Percentiles rank a stretch among this genome's conserved stretches.
These are phyloP conservation scores for Aureobasidium sp. DNA, from an alignment of 2,329 filamentous ascomycete species.

Conservation along the genomic window DNA sequence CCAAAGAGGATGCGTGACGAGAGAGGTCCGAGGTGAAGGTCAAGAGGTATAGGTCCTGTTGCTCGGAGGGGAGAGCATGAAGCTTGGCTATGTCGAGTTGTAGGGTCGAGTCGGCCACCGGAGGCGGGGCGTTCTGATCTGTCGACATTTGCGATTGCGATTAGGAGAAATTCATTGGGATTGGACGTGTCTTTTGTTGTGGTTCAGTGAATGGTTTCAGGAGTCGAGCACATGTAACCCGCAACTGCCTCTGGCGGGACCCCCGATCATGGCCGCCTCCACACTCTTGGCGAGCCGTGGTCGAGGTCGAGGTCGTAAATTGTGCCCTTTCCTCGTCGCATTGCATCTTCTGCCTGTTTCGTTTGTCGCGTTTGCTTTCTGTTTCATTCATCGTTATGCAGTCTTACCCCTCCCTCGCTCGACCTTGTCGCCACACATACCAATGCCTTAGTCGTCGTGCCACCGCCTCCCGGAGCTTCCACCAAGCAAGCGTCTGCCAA, in stretches of 20 bases:
- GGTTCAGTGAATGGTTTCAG: neutral
- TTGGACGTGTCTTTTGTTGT: neutral
- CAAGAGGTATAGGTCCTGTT: constrained; percentile 89
- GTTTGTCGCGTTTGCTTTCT: neutral
- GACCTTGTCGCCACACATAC: neutral
- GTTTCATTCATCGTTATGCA: neutral
- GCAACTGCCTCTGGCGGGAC: neutral
- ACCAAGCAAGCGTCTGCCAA: constrained; percentile 11
- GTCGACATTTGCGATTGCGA: constrained; percentile 2
- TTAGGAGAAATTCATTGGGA: neutral
- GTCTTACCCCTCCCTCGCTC: neutral
- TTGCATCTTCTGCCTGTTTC: neutral
- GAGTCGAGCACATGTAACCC: neutral
- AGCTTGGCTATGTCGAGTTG: constrained; percentile 85
- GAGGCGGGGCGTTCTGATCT: constrained; percentile 1
- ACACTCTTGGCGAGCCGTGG: neutral
- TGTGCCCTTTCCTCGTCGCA: neutral
- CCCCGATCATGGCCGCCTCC: neutral
- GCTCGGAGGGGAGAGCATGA: constrained; percentile 79
- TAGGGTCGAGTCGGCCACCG: constrained; percentile 18
- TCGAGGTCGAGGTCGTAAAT: neutral
- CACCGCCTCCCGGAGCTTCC: constrained; percentile 10
- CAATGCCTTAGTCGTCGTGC: constrained; percentile 9
- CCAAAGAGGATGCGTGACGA: constrained; percentile 67
- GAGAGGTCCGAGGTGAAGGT: constrained; percentile 78